Evolutionary conservation across 176 grass and related monocot genomes (phyloP), one percentile per base, ranked within the genome.

Genomic region (Oryza glumipatula): DNA sequence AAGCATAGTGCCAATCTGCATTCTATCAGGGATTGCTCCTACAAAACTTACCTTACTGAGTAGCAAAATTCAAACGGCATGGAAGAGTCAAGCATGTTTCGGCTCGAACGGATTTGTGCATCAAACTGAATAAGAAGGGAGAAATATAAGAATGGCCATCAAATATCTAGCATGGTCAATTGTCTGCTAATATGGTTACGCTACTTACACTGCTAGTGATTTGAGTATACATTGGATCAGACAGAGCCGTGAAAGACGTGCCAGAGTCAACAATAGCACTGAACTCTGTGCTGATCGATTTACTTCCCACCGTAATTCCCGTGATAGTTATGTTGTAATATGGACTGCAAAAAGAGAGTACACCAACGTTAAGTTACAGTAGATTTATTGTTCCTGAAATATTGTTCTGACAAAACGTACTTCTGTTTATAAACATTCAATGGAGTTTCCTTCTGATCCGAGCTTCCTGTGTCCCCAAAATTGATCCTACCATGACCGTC

Each of bases 381-480:
- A 41, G 7, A 48, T 46, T 68, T 39, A 24, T 22, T 11, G 0
- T 73, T 28, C 71, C 16, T 78, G 19, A 67, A 73, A 78, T 3
- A 16, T 9, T 73, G 46, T 71, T 15, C 10, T 56, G 26, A 79
- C 12, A 19, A 71, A 71, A 68, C 93, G 82, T 86, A 99, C 96
- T 88, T 83, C 28, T 86, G 70, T 24, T 70, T 56, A 45, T 92
- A 77, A n/a, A 91, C 69, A 69, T 88, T 84, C 32, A 99, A 51
- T 13, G 91, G 88, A 61, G 97, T 96, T 84, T 99, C 97, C 78
- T 83, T 65, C 84, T 99, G 97, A 44, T 92, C 88, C 0, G 91
- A 87, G 88, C 81, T 96, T 77, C 97, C 97, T 0, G 74, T 86
- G 90, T 99, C 97, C n/a, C 97, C 97, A 60, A 99, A 99, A 65